These are phyloP conservation scores for Salicornia ramosissima DNA, from an alignment of 148 eudicot genomes.

Conservation along the genomic window DNA sequence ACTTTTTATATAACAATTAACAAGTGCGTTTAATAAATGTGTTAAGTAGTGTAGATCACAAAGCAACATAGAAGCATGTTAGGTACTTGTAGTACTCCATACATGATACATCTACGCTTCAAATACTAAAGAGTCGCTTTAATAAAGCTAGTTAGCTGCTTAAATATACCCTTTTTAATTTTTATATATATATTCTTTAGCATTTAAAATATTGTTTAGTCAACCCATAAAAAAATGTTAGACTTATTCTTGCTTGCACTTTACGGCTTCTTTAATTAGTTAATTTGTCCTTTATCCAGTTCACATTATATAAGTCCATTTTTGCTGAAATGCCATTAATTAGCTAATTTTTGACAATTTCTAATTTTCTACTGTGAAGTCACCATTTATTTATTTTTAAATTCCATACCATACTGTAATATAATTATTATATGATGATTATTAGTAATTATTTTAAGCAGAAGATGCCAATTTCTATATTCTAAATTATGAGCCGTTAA, in stretches of 20 bases:
- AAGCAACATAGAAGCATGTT: neutral
- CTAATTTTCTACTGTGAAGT: neutral
- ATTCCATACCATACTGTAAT: neutral
- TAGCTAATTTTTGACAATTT: neutral
- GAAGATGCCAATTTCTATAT: too few species aligned
- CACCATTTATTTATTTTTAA: neutral
- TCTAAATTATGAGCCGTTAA: neutral
- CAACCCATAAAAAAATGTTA: neutral
- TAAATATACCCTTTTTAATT: neutral
- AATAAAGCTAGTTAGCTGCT: slow-evolving; percentile 9
- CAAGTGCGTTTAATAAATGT: too few species aligned
- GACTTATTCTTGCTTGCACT: neutral
- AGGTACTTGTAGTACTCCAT: neutral
- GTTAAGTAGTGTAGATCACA: neutral
- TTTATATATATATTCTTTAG: neutral
- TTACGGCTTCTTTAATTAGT: neutral
- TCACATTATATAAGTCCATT: neutral
- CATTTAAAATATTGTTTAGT: neutral
- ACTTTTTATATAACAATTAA: too few species aligned
- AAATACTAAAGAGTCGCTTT: neutral
- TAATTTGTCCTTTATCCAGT: slow-evolving; percentile 4
- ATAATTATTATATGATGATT: too few species aligned
- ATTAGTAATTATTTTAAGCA: too few species aligned
- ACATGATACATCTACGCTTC: neutral
- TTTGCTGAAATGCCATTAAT: slow-evolving; percentile 1